Conservation (phyloP, 495 filamentous ascomycete genomes). For the Xylaria castorea region DNA sequence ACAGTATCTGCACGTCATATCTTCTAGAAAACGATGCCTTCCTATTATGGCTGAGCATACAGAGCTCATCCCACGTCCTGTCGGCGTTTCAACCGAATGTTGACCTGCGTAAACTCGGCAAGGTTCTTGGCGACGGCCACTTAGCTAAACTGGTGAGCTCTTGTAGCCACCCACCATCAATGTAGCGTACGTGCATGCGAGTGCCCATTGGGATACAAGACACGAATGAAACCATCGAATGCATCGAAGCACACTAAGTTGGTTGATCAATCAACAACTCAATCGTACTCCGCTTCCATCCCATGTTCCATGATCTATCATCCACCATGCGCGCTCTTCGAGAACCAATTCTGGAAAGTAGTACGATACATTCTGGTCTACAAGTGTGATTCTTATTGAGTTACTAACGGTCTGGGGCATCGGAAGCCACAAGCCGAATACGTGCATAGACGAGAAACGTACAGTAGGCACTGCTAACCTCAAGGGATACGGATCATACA, state of each 20-base stretch:
- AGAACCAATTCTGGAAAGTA: background rate
- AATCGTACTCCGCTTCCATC: background rate
- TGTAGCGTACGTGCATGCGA: background rate
- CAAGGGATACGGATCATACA: background rate
- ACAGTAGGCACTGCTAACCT: conserved; percentile 1
- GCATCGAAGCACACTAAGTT: background rate
- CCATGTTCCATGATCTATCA: background rate
- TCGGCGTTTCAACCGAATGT: conserved; percentile 9
- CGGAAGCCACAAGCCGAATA: background rate
- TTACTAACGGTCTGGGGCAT: background rate
- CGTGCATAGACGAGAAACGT: conserved; percentile 3
- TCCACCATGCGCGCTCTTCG: background rate
- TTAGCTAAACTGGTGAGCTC: conserved; percentile 5
- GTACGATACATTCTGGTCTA: background rate
- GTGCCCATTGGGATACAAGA: background rate
- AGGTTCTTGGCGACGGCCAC: conserved; percentile 15
- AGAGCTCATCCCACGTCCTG: conserved; percentile 13
- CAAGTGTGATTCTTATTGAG: background rate
- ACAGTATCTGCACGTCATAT: conserved; percentile 23
- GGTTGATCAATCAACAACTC: background rate
- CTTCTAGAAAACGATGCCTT: conserved; percentile 12
- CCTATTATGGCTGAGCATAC: conserved; percentile 16
- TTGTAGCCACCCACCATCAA: conserved; percentile 6
- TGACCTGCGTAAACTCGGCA: background rate
- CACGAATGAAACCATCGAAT: background rate